A percentile compares a stretch with the other conserved stretches of the same genome.
These are phyloP conservation scores for Botrytis squamosa DNA, from an alignment of 2,329 filamentous ascomycete genomes.

Conservation along the genomic window DNA sequence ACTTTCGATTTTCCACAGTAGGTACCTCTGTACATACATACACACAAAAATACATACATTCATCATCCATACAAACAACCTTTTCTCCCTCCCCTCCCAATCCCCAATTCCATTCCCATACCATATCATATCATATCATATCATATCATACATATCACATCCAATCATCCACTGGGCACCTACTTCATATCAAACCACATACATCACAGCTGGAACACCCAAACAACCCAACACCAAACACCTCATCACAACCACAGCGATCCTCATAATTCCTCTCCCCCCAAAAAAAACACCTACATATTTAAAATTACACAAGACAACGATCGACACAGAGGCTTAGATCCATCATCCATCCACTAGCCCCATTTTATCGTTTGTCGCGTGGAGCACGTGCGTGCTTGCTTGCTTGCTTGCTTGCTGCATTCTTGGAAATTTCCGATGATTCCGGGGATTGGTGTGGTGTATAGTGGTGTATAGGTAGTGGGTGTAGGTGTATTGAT, in stretches of 20 bases:
- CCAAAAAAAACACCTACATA: not conserved
- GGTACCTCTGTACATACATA: not conserved
- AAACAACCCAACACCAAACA: not conserved
- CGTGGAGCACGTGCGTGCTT: too few relatives aligned
- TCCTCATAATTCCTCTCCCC: not conserved
- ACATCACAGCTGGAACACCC: not conserved
- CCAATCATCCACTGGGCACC: too few relatives aligned
- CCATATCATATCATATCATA: too few relatives aligned
- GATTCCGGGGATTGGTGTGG: too few relatives aligned
- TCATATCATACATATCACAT: too few relatives aligned
- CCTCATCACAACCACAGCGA: not conserved
- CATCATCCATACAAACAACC: not conserved
- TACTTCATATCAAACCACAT: not conserved
- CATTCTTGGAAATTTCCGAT: too few relatives aligned
- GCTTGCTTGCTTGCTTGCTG: too few relatives aligned
- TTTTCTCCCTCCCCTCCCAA: not conserved
- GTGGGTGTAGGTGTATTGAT: too few relatives aligned
- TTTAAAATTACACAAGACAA: not conserved
- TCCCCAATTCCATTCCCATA: not conserved
- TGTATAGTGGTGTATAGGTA: too few relatives aligned
- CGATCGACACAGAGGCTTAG: not conserved
- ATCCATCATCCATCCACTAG: not conserved
- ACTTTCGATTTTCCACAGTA: too few relatives aligned
- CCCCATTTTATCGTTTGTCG: not conserved
- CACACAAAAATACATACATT: not conserved